Conservation (phyloP, 2,329 filamentous ascomycete species). For the Colletotrichum sp. region DNA sequence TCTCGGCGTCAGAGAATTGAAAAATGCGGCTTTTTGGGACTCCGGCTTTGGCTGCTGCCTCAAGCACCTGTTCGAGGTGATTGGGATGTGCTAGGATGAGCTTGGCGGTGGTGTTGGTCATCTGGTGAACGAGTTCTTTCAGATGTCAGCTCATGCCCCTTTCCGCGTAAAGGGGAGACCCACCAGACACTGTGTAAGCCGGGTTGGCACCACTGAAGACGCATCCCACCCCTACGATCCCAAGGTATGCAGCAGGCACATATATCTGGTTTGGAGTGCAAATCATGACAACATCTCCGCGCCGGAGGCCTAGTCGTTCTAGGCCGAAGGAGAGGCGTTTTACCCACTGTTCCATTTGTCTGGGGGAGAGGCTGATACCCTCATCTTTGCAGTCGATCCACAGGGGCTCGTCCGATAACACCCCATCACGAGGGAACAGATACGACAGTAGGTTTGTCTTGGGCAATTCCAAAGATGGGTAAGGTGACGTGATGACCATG, state of each 20-base stretch:
- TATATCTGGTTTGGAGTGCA: constrained; percentile 61
- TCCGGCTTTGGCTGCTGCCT: constrained; percentile 44
- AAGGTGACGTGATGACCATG: constrained; percentile 50
- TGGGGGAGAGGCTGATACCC: constrained; percentile 47
- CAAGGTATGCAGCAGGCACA: constrained; percentile 59
- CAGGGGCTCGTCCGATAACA: constrained; percentile 49
- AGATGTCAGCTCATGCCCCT: background rate
- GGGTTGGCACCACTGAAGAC: constrained; percentile 62
- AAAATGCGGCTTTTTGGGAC: constrained; percentile 49
- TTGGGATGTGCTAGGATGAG: constrained; percentile 53
- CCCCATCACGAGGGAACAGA: constrained; percentile 33
- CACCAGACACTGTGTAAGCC: constrained; percentile 52
- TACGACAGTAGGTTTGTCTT: constrained; percentile 48
- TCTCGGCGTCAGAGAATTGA: constrained; percentile 50
- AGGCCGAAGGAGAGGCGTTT: constrained; percentile 56
- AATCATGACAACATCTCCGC: constrained; percentile 58
- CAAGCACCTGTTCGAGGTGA: constrained; percentile 46
- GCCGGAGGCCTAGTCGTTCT: constrained; percentile 46
- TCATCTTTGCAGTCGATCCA: constrained; percentile 59
- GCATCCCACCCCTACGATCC: constrained; percentile 55
- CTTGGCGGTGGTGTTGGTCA: constrained; percentile 55
- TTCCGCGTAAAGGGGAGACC: constrained; percentile 11
- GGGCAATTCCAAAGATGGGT: constrained; percentile 46
- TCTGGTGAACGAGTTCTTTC: constrained; percentile 55
- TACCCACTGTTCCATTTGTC: constrained; percentile 53